phyloP scores from a whole-genome alignment of 371 early-diverging fungal genomes.

The Parasitella parasitica region DNA sequence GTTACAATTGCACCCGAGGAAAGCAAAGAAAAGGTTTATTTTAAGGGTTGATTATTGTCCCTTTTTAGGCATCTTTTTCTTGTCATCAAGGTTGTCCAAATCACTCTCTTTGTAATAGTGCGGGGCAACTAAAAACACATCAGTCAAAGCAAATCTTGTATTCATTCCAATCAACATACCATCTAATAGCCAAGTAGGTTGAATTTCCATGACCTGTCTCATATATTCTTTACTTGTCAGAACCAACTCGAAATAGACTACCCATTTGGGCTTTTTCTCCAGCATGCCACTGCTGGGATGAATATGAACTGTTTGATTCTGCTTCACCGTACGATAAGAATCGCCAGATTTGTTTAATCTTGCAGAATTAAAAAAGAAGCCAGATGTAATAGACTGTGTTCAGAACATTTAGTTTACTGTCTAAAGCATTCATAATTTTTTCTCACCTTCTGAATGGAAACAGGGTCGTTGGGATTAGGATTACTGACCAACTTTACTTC shows the following conservation, averaged over 20 bases:
- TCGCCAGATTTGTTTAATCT: slow-evolving; percentile 83
- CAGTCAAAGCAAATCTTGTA: too few relatives aligned
- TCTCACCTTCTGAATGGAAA: slow-evolving; percentile 74
- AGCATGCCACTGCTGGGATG: slow-evolving; percentile 89
- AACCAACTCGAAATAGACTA: slow-evolving; percentile 92
- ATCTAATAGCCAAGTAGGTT: slow-evolving; percentile 91
- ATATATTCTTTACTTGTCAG: slow-evolving; percentile 94
- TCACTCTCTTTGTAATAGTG: slow-evolving; percentile 89
- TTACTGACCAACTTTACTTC: slow-evolving; percentile 83
- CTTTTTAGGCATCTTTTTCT: slow-evolving; percentile 64
- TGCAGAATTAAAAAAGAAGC: slow-evolving; percentile 95
- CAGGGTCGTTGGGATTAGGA: slow-evolving; percentile 74
- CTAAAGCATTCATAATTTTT: not conserved
- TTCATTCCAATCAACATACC: too few relatives aligned
- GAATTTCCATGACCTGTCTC: slow-evolving; percentile 93
- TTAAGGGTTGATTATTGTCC: slow-evolving; percentile 14
- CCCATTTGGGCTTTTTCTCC: slow-evolving; percentile 75
- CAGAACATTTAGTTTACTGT: not conserved
- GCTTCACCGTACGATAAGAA: slow-evolving; percentile 89
- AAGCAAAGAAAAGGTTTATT: not conserved
- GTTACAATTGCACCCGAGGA: not conserved
- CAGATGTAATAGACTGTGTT: slow-evolving; percentile 81
- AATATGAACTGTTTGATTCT: slow-evolving; percentile 87
- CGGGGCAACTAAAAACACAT: slow-evolving; percentile 66
- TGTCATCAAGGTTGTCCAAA: slow-evolving; percentile 58